phyloP scores from a whole-genome alignment of 179 eudicot genomes.

The Spinacia oleracea region DNA sequence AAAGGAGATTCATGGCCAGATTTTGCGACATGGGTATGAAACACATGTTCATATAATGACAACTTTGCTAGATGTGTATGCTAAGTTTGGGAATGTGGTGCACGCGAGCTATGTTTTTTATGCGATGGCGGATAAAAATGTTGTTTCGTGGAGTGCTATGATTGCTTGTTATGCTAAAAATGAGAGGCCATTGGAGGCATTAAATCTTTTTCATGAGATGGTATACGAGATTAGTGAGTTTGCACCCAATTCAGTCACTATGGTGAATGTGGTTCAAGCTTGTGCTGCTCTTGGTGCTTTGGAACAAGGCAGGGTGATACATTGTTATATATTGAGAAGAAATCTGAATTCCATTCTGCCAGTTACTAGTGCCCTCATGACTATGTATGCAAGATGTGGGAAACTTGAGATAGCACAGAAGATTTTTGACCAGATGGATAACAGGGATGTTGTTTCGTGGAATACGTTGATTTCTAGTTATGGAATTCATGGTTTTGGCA shows the following conservation, averaged over 20 bases:
- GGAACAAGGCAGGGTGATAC: conserved; percentile 51
- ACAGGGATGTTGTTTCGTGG: conserved; percentile 73
- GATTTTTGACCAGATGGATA: conserved; percentile 57
- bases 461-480: conserved; percentile 72
- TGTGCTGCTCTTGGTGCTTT: conserved; percentile 62
- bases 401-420: conserved; percentile 48
- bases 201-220: conserved; percentile 62
- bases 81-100: conserved; percentile 51
- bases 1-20: conserved; percentile 65
- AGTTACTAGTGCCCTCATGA: conserved; percentile 70
- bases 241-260: conserved; percentile 55
- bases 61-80: conserved; percentile 72
- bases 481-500: conserved; percentile 78
- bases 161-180: conserved; percentile 75
- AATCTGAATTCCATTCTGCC: conserved; percentile 45
- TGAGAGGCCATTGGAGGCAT: conserved; percentile 61
- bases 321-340: conserved; percentile 51
- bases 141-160: conserved; percentile 86
- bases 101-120: conserved; percentile 54
- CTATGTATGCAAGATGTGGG: conserved; percentile 85
- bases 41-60: conserved; percentile 65
- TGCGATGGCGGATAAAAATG: conserved; percentile 54
- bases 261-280: conserved; percentile 73
- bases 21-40: conserved; percentile 63
- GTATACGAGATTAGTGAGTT: conserved; percentile 38